Percentiles rank a stretch among this genome's conserved stretches.
These are phyloP conservation scores for Rubia yunnanensis DNA, from an alignment of 257 asterid species.

Conservation along the genomic window DNA sequence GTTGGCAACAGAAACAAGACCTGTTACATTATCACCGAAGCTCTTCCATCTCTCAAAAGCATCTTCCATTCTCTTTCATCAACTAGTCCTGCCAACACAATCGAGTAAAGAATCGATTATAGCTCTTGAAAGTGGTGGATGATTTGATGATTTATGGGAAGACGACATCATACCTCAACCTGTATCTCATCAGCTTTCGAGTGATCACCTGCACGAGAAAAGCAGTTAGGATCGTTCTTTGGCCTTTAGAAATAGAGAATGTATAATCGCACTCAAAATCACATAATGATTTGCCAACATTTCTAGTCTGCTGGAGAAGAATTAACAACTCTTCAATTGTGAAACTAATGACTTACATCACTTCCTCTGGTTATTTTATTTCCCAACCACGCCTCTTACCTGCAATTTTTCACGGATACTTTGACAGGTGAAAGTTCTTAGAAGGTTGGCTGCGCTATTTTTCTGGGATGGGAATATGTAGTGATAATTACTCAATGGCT, in stretches of 20 bases:
- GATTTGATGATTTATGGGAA: background rate
- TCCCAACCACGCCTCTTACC: background rate
- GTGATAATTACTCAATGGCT: background rate
- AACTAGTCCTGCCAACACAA: slow-evolving; percentile 24
- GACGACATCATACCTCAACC: slow-evolving; percentile 30
- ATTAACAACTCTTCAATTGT: background rate
- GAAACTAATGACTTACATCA: background rate
- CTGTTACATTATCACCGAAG: slow-evolving; percentile 19
- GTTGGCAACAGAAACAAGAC: slow-evolving; percentile 12
- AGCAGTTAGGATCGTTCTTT: background rate
- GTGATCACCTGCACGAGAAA: slow-evolving; percentile 40
- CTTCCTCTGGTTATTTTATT: background rate
- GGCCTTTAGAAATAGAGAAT: background rate
- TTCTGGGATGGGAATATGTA: background rate
- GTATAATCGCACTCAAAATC: background rate
- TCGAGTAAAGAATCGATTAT: background rate
- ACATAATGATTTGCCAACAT: background rate
- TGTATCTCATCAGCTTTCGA: slow-evolving; percentile 40
- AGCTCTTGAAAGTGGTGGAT: background rate
- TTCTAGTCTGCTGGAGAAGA: background rate
- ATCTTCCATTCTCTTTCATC: slow-evolving; percentile 14
- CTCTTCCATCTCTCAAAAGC: slow-evolving; percentile 4
- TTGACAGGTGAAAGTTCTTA: background rate
- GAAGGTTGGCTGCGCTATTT: background rate
- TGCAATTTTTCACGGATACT: background rate